Conservation (phyloP, 164 flowering plant species). For the Buxus sempervirens region DNA sequence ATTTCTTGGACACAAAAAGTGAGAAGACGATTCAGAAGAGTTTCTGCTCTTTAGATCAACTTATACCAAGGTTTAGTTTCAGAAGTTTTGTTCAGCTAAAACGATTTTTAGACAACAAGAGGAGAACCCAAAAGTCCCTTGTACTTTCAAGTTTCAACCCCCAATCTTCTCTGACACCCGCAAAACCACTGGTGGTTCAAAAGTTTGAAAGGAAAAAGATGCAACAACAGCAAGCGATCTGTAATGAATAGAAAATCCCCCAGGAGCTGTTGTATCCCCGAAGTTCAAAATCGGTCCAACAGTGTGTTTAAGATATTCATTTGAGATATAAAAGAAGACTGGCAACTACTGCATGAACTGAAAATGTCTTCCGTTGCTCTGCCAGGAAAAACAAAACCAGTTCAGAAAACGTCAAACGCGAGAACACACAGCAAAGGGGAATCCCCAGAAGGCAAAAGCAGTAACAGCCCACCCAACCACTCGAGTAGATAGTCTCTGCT, state of each 20-base stretch:
- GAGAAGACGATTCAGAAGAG: background rate
- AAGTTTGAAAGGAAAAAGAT: too few species aligned
- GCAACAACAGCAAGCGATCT: background rate
- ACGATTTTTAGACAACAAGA: too few species aligned
- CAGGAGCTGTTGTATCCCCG: background rate
- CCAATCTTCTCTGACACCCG: too few species aligned
- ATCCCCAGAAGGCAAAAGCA: background rate
- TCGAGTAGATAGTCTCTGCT: background rate
- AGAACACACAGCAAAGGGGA: background rate
- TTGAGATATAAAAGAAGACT: background rate
- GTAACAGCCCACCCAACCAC: background rate
- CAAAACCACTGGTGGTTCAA: too few species aligned
- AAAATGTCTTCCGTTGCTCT: background rate
- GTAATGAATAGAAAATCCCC: background rate
- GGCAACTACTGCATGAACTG: constrained; percentile 11
- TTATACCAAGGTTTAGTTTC: too few species aligned
- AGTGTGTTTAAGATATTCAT: background rate
- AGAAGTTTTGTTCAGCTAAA: background rate
- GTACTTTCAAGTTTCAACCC: too few species aligned
- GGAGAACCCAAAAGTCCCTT: too few species aligned
- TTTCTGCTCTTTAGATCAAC: background rate
- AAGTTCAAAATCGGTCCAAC: background rate
- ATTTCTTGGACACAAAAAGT: constrained; percentile 26
- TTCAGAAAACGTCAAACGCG: background rate
- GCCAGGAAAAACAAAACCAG: background rate